Evolutionary conservation across 305 asterid genomes (phyloP).

Genomic region (Fraxinus paxiana): DNA sequence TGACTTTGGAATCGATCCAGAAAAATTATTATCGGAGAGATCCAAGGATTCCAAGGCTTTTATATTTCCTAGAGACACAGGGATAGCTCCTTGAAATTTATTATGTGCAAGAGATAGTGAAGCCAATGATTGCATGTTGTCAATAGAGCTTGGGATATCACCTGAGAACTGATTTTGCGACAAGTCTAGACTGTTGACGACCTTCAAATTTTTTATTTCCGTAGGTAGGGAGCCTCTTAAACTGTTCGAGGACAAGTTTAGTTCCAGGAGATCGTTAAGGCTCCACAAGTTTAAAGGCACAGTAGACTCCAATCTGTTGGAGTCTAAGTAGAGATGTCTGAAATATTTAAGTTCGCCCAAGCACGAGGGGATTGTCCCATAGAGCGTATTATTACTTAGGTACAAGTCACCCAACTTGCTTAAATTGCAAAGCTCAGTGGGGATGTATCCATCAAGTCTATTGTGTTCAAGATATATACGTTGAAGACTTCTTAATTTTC

Average conservation of each 20-base stretch:
- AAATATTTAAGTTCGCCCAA: neutral
- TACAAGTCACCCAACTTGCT: neutral
- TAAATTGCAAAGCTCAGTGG: conserved; percentile 2
- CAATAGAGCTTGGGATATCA: neutral
- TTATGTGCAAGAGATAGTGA: neutral
- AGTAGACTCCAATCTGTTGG: neutral
- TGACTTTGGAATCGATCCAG: neutral
- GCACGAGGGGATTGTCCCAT: neutral
- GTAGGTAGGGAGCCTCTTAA: neutral
- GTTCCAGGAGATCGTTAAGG: neutral
- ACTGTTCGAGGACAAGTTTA: neutral
- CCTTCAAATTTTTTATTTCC: neutral
- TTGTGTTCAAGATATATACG: conserved; percentile 10
- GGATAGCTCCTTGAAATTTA: neutral
- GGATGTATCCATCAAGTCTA: conserved; percentile 16
- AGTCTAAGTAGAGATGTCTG: neutral
- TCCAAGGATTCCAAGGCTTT: neutral
- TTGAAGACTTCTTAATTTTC: neutral
- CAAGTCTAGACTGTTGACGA: neutral
- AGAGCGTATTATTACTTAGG: neutral
- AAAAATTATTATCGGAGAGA: neutral
- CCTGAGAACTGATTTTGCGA: conserved; percentile 1
- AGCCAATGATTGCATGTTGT: neutral
- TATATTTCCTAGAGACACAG: neutral
- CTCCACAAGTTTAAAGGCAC: neutral